A percentile compares a stretch with the other conserved stretches of the same genome.
Conservation (phyloP, 2,329 filamentous ascomycete species). For the Myriangium duriaei region DNA sequence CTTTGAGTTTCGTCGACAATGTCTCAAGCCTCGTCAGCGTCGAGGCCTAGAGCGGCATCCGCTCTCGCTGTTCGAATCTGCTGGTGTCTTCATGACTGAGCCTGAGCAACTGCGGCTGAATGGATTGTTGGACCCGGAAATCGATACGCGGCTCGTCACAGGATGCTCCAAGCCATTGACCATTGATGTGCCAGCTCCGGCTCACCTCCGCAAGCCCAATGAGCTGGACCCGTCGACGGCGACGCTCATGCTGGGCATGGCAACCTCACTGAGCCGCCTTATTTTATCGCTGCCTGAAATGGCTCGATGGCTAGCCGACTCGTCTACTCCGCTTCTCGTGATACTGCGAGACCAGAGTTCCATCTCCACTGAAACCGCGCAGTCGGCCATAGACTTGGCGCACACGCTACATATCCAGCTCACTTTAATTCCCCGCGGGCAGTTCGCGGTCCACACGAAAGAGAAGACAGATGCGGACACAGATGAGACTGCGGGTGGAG, state of each 20-base stretch:
- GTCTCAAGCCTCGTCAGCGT: slow-evolving; percentile 12
- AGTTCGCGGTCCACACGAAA: neutral
- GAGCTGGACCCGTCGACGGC: slow-evolving; percentile 13
- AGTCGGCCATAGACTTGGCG: slow-evolving; percentile 8
- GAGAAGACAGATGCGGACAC: neutral
- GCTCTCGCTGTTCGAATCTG: neutral
- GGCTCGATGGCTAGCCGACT: slow-evolving; percentile 17
- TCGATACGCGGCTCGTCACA: slow-evolving; percentile 10
- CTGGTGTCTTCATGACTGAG: slow-evolving; percentile 9
- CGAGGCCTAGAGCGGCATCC: slow-evolving; percentile 10
- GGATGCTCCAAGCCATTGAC: slow-evolving; percentile 11
- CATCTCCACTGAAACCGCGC: neutral
- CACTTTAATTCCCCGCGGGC: neutral
- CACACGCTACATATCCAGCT: slow-evolving; percentile 10
- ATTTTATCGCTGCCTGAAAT: slow-evolving; percentile 16
- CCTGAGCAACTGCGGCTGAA: slow-evolving; percentile 10
- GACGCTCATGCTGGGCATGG: slow-evolving; percentile 17
- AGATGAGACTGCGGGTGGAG: too few relatives aligned
- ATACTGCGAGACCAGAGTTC: slow-evolving; percentile 15
- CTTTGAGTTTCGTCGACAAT: slow-evolving; percentile 12
- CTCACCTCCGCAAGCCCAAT: slow-evolving; percentile 11
- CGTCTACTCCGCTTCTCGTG: slow-evolving; percentile 16
- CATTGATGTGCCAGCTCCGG: slow-evolving; percentile 12
- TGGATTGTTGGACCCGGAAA: slow-evolving; percentile 8
- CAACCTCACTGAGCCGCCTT: slow-evolving; percentile 16